These are phyloP conservation scores for Vigna mungo DNA, from an alignment of 306 rosid species.

Conservation along the genomic window DNA sequence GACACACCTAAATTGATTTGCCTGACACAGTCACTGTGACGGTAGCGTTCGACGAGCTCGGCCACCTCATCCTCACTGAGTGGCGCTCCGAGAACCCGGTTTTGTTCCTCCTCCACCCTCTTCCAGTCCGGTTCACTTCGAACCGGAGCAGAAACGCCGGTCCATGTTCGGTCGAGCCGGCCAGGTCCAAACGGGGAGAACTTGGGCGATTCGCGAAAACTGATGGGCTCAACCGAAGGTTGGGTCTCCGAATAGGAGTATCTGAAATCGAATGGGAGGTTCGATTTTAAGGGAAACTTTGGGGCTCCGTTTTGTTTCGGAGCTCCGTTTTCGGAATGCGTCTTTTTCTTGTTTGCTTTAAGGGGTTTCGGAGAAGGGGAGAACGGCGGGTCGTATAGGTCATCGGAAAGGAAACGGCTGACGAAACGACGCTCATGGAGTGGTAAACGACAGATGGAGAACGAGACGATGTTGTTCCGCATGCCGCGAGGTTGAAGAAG, in stretches of 20 bases:
- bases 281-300: conserved; percentile 58
- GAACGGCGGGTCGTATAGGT: conserved; percentile 79
- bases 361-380: conserved; percentile 50
- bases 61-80: conserved; percentile 71
- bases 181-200: conserved; percentile 94
- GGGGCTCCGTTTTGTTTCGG: conserved; percentile 20
- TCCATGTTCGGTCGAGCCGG: conserved; percentile 80
- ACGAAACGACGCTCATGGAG: conserved; percentile 37
- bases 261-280: conserved; percentile 82
- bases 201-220: conserved; percentile 89
- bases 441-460: conserved; percentile 32
- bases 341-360: conserved; percentile 33
- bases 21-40: conserved; percentile 63
- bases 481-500: conserved; percentile 19
- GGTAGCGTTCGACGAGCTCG: conserved; percentile 80
- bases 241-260: conserved; percentile 80
- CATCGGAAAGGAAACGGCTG: conserved; percentile 36
- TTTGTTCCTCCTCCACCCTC: conserved; percentile 56
- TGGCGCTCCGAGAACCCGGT: conserved; percentile 75
- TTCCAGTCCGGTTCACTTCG: conserved; percentile 48
- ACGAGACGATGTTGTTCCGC: conserved; percentile 20
- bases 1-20: conserved; percentile 79
- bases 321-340: conserved; percentile 1
- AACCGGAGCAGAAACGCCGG: conserved; percentile 70
- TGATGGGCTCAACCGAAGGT: conserved; percentile 59